Conservation (phyloP, 139 green algal genomes). For the Haematococcus lacustris region DNA sequence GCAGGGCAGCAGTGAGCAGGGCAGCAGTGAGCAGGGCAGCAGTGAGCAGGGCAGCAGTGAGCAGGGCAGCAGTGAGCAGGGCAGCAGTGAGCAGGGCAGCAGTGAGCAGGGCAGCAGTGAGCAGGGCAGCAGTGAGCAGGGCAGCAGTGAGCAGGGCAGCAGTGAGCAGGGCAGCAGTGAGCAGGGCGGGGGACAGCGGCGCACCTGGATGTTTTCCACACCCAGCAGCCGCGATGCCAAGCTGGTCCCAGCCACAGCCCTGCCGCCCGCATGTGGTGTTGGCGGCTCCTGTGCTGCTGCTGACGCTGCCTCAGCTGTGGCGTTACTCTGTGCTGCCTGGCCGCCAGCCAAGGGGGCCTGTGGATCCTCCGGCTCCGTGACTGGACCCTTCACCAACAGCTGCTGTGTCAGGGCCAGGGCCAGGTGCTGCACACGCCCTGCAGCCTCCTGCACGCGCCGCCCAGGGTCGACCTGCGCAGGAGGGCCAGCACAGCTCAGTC, state of each 20-base stretch:
- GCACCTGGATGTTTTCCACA: background rate
- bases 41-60: no score
- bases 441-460: slow-evolving; percentile 39
- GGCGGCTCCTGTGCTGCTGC: background rate
- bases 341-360: background rate
- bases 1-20: no score
- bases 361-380: background rate
- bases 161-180: no score
- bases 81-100: no score
- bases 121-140: no score
- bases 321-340: background rate
- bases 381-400: slow-evolving; percentile 24
- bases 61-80: no score
- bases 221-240: background rate
- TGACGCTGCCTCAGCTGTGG: background rate
- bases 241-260: background rate
- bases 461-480: slow-evolving; percentile 53
- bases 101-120: no score
- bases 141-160: no score
- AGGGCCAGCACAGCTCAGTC: no score
- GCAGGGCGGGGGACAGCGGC: background rate
- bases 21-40: no score
- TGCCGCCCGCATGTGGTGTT: background rate
- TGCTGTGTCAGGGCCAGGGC: slow-evolving; percentile 19
- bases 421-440: slow-evolving; percentile 1